Conservation (phyloP, 306 rosid species). For the Ormosia emarginata region DNA sequence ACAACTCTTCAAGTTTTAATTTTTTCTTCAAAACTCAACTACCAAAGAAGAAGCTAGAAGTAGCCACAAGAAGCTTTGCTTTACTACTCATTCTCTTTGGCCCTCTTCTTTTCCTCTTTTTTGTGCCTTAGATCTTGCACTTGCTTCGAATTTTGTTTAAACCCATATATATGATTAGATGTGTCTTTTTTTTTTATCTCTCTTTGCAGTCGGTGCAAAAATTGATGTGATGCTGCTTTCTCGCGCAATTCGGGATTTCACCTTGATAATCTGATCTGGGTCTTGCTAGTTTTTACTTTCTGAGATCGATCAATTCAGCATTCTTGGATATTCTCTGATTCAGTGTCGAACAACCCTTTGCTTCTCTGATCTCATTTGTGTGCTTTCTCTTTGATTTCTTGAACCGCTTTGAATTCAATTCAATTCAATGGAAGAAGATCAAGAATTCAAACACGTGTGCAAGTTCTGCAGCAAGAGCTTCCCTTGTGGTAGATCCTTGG, state of each 20-base stretch:
- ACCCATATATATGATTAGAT: slow-evolving; percentile 20
- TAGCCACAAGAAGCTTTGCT: slow-evolving; percentile 22
- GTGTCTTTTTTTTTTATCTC: neutral
- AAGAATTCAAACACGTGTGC: slow-evolving; percentile 60
- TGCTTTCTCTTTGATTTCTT: neutral
- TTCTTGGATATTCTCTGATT: slow-evolving; percentile 38
- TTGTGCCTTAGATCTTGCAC: slow-evolving; percentile 58
- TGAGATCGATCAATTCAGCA: slow-evolving; percentile 40
- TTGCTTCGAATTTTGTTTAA: slow-evolving; percentile 24
- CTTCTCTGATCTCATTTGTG: slow-evolving; percentile 20
- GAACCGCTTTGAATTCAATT: neutral
- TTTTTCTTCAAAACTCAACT: slow-evolving; percentile 39
- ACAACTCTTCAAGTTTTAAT: slow-evolving; percentile 14
- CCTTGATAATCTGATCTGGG: slow-evolving; percentile 53
- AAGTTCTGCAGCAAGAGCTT: slow-evolving; percentile 81
- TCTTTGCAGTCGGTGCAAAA: slow-evolving; percentile 19
- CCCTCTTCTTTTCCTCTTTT: slow-evolving; percentile 15
- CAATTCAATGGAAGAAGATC: slow-evolving; percentile 52
- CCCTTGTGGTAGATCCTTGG: slow-evolving; percentile 87
- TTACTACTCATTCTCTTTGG: slow-evolving; percentile 27
- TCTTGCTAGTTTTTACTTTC: neutral
- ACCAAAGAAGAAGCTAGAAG: slow-evolving; percentile 29
- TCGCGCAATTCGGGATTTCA: slow-evolving; percentile 23
- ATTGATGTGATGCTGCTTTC: slow-evolving; percentile 29
- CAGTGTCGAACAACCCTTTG: slow-evolving; percentile 10